Percentiles rank a stretch among this genome's conserved stretches.
Evolutionary conservation across 164 flowering plant genomes (phyloP).

Genomic region (Chimonanthus praecox): DNA sequence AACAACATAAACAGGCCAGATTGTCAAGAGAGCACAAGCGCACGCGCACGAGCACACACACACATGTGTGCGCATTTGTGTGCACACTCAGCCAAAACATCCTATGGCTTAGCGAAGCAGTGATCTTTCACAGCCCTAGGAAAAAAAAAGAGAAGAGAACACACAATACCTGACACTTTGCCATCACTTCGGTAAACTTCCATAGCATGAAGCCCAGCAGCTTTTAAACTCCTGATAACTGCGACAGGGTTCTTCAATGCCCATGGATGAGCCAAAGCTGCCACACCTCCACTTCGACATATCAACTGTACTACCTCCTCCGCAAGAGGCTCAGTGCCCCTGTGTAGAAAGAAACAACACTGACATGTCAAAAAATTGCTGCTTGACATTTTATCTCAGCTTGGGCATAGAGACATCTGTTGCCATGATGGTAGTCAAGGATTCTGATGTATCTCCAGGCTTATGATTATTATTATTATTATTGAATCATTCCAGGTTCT

Average conservation of each 20-base stretch:
- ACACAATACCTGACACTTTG: constrained; percentile 55
- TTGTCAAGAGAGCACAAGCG: no score
- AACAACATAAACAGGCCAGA: no score
- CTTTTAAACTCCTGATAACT: constrained; percentile 59
- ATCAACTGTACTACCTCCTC: constrained; percentile 74
- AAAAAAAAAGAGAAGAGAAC: no score
- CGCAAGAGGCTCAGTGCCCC: constrained; percentile 78
- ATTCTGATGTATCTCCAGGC: not conserved
- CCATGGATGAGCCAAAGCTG: constrained; percentile 94
- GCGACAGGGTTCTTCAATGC: constrained; percentile 69
- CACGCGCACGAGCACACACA: no score
- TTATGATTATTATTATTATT: no score
- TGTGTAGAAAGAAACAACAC: constrained; percentile 32
- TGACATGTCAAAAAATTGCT: not conserved
- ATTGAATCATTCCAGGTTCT: no score
- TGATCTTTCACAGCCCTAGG: no score
- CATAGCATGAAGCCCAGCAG: constrained; percentile 83
- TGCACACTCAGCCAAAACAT: no score
- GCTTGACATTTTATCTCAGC: constrained; percentile 24
- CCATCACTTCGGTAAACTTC: constrained; percentile 95
- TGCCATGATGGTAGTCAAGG: not conserved
- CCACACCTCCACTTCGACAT: constrained; percentile 69
- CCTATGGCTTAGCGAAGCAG: no score
- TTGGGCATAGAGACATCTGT: not conserved
- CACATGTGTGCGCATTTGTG: no score